These are phyloP conservation scores for Chondrostereum purpureum DNA, from an alignment of 1,284 basidiomycete genomes.

Conservation along the genomic window DNA sequence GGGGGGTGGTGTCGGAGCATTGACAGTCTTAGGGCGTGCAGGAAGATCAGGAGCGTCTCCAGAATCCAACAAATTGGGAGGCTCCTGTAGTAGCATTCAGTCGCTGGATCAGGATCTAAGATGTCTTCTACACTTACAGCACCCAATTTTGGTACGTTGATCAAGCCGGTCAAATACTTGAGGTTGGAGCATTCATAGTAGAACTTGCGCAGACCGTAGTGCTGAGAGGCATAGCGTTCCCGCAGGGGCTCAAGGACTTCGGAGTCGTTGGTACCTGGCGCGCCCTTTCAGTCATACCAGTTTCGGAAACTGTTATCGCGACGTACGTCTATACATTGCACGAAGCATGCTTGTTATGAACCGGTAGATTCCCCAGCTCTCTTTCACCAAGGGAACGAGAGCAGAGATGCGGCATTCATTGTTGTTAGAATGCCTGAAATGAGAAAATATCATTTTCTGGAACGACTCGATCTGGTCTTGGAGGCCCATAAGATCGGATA, in stretches of 20 bases:
- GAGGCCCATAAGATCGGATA: constrained; percentile 89
- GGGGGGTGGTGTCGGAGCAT: constrained; percentile 57
- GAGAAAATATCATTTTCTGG: constrained; percentile 91
- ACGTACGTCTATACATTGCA: constrained; percentile 86
- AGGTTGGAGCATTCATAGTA: constrained; percentile 98
- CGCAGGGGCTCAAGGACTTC: constrained; percentile 85
- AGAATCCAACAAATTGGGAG: constrained; percentile 84
- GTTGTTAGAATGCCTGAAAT: constrained; percentile 84
- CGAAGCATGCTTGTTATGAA: constrained; percentile 97
- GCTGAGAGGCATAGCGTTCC: constrained; percentile 82
- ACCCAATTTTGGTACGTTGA: constrained; percentile 94
- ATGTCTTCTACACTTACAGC: constrained; percentile 54
- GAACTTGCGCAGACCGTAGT: constrained; percentile 88
- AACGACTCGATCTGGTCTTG: constrained; percentile 98
- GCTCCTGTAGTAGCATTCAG: constrained; percentile 59
- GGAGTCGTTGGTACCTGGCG: constrained; percentile 81
- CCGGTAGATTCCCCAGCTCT: constrained; percentile 95
- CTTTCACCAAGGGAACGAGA: constrained; percentile 91
- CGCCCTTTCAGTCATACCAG: constrained; percentile 1
- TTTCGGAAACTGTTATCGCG: neutral
- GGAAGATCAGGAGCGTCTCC: constrained; percentile 85
- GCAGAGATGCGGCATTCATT: constrained; percentile 95
- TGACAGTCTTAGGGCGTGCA: constrained; percentile 60
- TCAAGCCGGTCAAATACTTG: constrained; percentile 91
- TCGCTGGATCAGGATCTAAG: too few relatives aligned